Percentiles rank a stretch among this genome's conserved stretches.
Evolutionary conservation across 2,329 filamentous ascomycete species (phyloP).

Genomic region (Hypomyces perniciosus): DNA sequence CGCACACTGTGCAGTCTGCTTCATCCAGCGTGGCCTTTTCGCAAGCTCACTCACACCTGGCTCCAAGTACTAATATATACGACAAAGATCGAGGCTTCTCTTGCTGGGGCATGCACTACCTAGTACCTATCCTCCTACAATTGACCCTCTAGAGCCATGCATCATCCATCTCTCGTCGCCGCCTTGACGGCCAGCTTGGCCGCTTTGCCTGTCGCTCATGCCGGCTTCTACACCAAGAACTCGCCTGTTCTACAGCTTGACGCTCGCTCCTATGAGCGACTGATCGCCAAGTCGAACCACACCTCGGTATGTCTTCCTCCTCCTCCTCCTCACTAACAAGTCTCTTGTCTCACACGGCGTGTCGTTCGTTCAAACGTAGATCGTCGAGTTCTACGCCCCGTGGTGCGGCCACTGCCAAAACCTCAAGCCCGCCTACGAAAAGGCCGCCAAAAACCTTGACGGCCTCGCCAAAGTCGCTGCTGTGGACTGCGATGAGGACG

Average conservation of each 20-base stretch:
- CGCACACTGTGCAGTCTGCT: constrained; percentile 8
- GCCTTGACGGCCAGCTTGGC: constrained; percentile 54
- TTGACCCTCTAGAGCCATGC: constrained; percentile 36
- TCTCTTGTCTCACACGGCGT: not conserved
- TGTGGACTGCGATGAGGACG: constrained; percentile 88
- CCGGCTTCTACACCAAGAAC: constrained; percentile 75
- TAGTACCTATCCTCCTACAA: not conserved
- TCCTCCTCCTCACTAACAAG: not conserved
- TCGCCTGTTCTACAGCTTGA: constrained; percentile 83
- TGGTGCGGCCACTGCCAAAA: constrained; percentile 98
- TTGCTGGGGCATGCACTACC: not conserved
- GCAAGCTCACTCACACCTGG: not conserved
- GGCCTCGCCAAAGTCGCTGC: constrained; percentile 92
- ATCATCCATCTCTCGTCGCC: constrained; percentile 44
- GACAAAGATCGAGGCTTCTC: constrained; percentile 1
- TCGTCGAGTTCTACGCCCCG: constrained; percentile 86
- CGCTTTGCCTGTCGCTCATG: constrained; percentile 57
- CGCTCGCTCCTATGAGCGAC: constrained; percentile 68
- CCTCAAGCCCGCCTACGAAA: constrained; percentile 92
- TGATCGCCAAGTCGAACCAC: constrained; percentile 85
- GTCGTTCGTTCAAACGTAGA: constrained; percentile 31
- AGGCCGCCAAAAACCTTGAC: constrained; percentile 81
- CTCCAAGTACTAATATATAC: not conserved
- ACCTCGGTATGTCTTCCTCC: constrained; percentile 62
- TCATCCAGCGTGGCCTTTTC: constrained; percentile 27